Conservation (phyloP, 805 yeast genomes). For the Ogataea nitratoaversa region DNA sequence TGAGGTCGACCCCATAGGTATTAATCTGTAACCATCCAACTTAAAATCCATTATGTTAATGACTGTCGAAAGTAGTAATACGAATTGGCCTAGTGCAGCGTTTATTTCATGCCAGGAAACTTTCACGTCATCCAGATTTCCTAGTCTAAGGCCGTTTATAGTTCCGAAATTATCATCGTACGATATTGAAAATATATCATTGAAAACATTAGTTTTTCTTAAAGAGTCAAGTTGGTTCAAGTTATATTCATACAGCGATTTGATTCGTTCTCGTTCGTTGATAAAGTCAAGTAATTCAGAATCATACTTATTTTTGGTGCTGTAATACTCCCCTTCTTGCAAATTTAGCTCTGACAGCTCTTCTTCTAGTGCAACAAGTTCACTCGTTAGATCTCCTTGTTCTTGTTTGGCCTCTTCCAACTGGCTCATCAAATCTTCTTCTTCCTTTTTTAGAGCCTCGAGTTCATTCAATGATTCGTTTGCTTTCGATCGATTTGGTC, state of each 20-base stretch:
- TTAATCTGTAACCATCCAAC: constrained; percentile 55
- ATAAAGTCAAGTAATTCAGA: constrained; percentile 46
- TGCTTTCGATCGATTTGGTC: constrained; percentile 40
- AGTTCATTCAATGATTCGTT: constrained; percentile 43
- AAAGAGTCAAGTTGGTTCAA: constrained; percentile 65
- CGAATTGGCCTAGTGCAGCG: constrained; percentile 85
- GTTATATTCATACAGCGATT: constrained; percentile 58
- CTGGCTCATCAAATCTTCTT: constrained; percentile 31
- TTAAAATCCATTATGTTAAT: constrained; percentile 51
- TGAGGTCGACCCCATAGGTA: constrained; percentile 84
- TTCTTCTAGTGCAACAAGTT: constrained; percentile 41
- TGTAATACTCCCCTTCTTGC: constrained; percentile 45
- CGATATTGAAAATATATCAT: constrained; percentile 77
- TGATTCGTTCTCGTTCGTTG: constrained; percentile 57
- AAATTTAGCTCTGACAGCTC: constrained; percentile 34
- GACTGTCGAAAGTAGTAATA: constrained; percentile 64
- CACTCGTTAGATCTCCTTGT: constrained; percentile 41
- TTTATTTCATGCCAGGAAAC: constrained; percentile 91
- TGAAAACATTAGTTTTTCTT: constrained; percentile 75
- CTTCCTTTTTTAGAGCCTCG: constrained; percentile 39
- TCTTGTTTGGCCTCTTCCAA: constrained; percentile 41
- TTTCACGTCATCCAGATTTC: constrained; percentile 51
- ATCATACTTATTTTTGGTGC: constrained; percentile 51
- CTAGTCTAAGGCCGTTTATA: constrained; percentile 82
- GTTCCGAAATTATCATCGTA: constrained; percentile 83